Percentiles rank a stretch among this genome's conserved stretches.
Evolutionary conservation across 1,139 yeast genomes (phyloP).

Genomic region (Suhomyces coccinellae): DNA sequence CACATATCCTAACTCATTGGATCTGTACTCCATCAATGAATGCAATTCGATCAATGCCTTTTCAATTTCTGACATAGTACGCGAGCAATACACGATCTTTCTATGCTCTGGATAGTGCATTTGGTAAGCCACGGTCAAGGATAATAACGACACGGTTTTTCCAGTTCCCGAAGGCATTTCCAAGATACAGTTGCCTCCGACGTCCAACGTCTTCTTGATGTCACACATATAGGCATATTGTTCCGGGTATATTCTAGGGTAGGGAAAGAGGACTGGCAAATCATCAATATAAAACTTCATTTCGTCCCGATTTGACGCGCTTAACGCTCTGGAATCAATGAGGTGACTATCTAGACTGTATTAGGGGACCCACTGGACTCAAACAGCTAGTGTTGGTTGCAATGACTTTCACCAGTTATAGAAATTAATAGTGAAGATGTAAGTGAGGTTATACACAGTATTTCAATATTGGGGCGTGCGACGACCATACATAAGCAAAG

Average conservation of each 20-base stretch:
- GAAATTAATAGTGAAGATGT: background rate
- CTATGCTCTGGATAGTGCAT: conserved; percentile 94
- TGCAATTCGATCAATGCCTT: conserved; percentile 94
- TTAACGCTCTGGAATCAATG: background rate
- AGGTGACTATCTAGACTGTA: too few relatives aligned
- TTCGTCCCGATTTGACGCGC: background rate
- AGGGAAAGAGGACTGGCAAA: conserved; percentile 93
- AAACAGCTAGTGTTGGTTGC: background rate
- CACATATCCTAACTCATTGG: conserved; percentile 75
- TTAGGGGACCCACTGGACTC: background rate
- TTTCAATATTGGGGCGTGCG: background rate
- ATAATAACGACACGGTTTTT: conserved; percentile 86
- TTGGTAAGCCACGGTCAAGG: conserved; percentile 92
- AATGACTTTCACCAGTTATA: background rate
- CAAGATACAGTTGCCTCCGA: conserved; percentile 94
- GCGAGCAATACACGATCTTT: conserved; percentile 93
- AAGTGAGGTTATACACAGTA: background rate
- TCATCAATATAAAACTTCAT: conserved; percentile 89
- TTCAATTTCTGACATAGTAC: conserved; percentile 99
- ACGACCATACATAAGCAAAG: too few relatives aligned
- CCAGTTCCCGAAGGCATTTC: conserved; percentile 99
- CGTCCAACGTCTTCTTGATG: conserved; percentile 88
- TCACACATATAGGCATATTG: conserved; percentile 98
- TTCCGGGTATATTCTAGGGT: conserved; percentile 95
- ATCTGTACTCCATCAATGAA: conserved; percentile 80